Evolutionary conservation across 345 rosid species (phyloP), one percentile per base, ranked within the genome.

Genomic region (Anastatica hierochuntica): DNA sequence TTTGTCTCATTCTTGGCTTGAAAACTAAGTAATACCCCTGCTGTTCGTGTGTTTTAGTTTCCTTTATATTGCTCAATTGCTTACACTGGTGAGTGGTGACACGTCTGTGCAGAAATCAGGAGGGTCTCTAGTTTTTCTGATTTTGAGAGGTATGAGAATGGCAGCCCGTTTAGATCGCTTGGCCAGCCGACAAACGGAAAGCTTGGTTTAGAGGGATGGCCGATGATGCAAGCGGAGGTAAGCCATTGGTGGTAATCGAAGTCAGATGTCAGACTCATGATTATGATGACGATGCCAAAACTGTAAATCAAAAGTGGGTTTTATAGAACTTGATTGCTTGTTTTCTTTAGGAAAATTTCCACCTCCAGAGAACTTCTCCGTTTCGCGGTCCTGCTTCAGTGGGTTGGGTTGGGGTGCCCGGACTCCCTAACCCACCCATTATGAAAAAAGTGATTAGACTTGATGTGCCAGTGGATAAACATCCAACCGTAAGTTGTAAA

Each of bases 381-480:
- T 69, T 76, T 62, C 96, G 76, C 56, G 54, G 81, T 60, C 70
- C 70, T 50, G 53, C 87, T 60, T 37, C 95, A 48, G 58, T 74
- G 41, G 87, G 92, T 56, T 90, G 95, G 98, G 66, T 82, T 17
- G 92, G 84, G 55, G 72, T 75, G 65, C 76, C 87, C 1, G 81
- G 92, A 34, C 67, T 80, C 54, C 87, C 80, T 24, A 35, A 67
- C 26, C 64, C 85, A 18, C 84, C 95, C 16, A 63, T 77, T 38
- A 82, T 82, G 36, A 87, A 82, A 68, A 79, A 67, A 80, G 81
- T 87, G 23, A 40, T 87, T 60, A 79, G 95, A 58, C 96, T 90
- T 60, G 96, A 90, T 71, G 89, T 90, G 50, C 98, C 98, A 4
- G 92, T 82, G 56, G 92, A 90, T 60, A 81, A 84, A 60, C 82